Percentiles rank a stretch among this genome's conserved stretches.
Evolutionary conservation across 192 early-diverging fungal genomes (phyloP).

Genomic region (Backusella tarrabulga): DNA sequence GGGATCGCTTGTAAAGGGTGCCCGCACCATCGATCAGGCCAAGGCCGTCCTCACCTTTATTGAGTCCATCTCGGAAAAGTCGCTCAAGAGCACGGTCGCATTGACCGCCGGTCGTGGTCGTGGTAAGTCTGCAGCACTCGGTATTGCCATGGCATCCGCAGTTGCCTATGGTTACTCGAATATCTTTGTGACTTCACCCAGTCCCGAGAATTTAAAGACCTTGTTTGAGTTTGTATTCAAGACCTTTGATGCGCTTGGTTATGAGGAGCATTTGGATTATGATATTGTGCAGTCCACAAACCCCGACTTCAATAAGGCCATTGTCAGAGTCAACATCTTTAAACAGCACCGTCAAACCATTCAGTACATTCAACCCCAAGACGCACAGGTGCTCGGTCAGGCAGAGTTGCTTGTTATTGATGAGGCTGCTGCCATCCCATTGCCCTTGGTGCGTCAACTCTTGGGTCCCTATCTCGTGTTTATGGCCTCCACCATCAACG

Average conservation of each 20-base stretch:
- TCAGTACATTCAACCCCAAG: conserved; percentile 97
- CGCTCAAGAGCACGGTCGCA: conserved; percentile 85
- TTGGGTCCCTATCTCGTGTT: conserved; percentile 96
- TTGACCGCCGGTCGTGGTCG: conserved; percentile 95
- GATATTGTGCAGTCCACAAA: conserved; percentile 98
- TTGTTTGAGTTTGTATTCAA: conserved; percentile 98
- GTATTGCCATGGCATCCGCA: conserved; percentile 91
- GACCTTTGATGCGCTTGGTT: conserved; percentile 96
- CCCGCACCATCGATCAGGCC: conserved; percentile 94
- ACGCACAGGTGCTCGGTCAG: conserved; percentile 89
- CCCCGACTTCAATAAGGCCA: conserved; percentile 92
- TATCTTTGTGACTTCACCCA: conserved; percentile 97
- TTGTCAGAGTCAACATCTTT: conserved; percentile 96
- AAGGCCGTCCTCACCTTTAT: conserved; percentile 97
- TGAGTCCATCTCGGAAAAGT: conserved; percentile 94
- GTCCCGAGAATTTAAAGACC: conserved; percentile 97
- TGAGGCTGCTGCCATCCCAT: conserved; percentile 97
- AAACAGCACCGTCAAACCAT: conserved; percentile 97
- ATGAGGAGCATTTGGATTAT: conserved; percentile 98
- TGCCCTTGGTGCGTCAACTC: conserved; percentile 87
- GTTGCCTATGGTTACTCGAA: conserved; percentile 99
- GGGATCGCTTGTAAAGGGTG: conserved; percentile 74
- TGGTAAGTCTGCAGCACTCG: conserved; percentile 96
- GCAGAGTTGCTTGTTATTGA: conserved; percentile 98
- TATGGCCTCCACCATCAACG: conserved; percentile 99